Evolutionary conservation across 352 stramenopile genomes (phyloP).

Genomic region (Phytophthora hybrid): DNA sequence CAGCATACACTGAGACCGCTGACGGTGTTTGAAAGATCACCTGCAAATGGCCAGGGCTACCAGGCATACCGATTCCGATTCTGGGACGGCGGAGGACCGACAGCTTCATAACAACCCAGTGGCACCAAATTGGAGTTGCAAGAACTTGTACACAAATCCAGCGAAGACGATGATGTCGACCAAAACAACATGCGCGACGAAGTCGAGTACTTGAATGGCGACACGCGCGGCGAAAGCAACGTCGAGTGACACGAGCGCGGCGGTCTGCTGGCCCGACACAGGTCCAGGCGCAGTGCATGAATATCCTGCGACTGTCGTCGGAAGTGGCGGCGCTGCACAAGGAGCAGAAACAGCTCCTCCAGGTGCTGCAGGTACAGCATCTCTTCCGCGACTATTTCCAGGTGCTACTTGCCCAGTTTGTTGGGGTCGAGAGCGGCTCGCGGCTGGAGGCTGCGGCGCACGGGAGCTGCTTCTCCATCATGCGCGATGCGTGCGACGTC

Average conservation of each 20-base stretch:
- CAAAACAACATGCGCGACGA: slow-evolving; percentile 28
- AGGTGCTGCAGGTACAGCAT: slow-evolving; percentile 64
- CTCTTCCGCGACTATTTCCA: slow-evolving; percentile 59
- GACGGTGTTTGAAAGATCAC: too few species aligned
- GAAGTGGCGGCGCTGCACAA: slow-evolving; percentile 58
- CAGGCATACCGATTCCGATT: slow-evolving; percentile 59
- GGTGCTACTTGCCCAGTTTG: slow-evolving; percentile 42
- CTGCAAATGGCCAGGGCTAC: slow-evolving; percentile 41
- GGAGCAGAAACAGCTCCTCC: slow-evolving; percentile 56
- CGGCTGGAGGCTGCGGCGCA: slow-evolving; percentile 43
- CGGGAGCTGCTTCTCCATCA: slow-evolving; percentile 53
- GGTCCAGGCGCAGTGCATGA: slow-evolving; percentile 34
- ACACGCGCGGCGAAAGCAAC: too few species aligned
- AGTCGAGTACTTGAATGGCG: too few species aligned
- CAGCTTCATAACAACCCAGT: slow-evolving; percentile 90
- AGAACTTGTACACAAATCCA: slow-evolving; percentile 90
- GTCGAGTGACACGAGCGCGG: slow-evolving; percentile 19
- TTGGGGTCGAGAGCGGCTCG: slow-evolving; percentile 18
- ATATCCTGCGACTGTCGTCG: slow-evolving; percentile 49
- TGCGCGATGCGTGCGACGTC: slow-evolving; percentile 64
- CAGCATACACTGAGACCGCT: too few species aligned
- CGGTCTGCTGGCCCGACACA: slow-evolving; percentile 43
- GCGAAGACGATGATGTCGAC: slow-evolving; percentile 67
- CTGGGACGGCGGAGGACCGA: slow-evolving; percentile 83
- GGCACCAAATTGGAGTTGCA: slow-evolving; percentile 84